A percentile compares a stretch with the other conserved stretches of the same genome.
Conservation (phyloP, 1,284 basidiomycete species). For the Leccinum pachyderme region DNA sequence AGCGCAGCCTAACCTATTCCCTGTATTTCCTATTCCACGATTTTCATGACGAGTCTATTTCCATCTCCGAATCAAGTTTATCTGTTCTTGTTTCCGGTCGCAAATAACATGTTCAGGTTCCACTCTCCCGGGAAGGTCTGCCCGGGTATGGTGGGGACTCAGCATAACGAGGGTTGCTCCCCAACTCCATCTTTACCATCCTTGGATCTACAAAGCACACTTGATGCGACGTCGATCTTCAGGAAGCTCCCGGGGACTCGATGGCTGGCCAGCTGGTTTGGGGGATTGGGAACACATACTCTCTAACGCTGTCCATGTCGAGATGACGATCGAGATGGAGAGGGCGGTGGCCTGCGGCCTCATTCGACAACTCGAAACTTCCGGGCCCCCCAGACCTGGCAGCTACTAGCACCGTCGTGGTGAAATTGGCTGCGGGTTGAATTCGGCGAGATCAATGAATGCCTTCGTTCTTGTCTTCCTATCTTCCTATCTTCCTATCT, state of each 20-base stretch:
- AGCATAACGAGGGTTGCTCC: slow-evolving; percentile 7
- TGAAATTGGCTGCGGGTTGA: neutral
- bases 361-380: neutral
- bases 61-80: neutral
- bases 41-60: neutral
- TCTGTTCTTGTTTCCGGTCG: slow-evolving; percentile 12
- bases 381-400: no score
- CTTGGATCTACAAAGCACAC: neutral
- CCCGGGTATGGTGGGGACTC: slow-evolving; percentile 17
- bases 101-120: neutral
- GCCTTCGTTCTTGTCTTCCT: neutral
- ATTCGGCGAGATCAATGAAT: neutral
- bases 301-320: neutral
- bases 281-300: neutral
- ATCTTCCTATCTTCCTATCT: slow-evolving; percentile 1
- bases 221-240: neutral
- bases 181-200: neutral
- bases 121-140: neutral
- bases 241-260: neutral
- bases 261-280: neutral
- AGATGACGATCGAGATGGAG: neutral
- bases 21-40: neutral
- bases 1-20: neutral
- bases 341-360: no score
- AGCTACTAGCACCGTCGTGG: neutral